These are phyloP conservation scores for Arctium minus DNA, from an alignment of 129 eudicot genomes.

Conservation along the genomic window DNA sequence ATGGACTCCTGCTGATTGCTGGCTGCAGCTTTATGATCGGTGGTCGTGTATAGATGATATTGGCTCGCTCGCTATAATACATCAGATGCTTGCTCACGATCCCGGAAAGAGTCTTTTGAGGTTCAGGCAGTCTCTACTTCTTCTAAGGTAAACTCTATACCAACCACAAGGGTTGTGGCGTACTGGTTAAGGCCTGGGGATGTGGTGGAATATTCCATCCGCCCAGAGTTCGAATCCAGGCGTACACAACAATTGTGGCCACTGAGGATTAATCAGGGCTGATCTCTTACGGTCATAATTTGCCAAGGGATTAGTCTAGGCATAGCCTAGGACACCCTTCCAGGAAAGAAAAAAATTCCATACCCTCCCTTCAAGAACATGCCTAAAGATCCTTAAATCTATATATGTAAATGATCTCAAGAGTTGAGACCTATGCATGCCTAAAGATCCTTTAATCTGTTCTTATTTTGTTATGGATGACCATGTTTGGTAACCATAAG, in stretches of 20 bases:
- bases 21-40: slow-evolving; percentile 73
- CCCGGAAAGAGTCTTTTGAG: slow-evolving; percentile 66
- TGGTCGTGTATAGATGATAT: slow-evolving; percentile 83
- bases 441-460: background rate
- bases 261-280: too few species aligned
- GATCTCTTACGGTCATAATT: too few species aligned
- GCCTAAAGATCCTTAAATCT: background rate
- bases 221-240: too few species aligned
- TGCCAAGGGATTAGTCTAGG: too few species aligned
- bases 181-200: too few species aligned
- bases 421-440: too few species aligned
- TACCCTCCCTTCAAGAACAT: background rate
- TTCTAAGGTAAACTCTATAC: slow-evolving; percentile 45
- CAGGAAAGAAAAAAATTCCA: too few species aligned
- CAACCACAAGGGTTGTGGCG: too few species aligned
- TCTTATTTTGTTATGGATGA: background rate
- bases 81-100: slow-evolving; percentile 65
- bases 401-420: too few species aligned
- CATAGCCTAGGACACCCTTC: too few species aligned
- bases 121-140: slow-evolving; percentile 73
- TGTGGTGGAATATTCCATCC: too few species aligned
- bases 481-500: background rate
- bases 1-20: slow-evolving; percentile 73
- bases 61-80: slow-evolving; percentile 69
- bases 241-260: too few species aligned